Evolutionary conservation across 305 asterid species (phyloP), one percentile per base, ranked within the genome.

Genomic region (Andrographis paniculata): DNA sequence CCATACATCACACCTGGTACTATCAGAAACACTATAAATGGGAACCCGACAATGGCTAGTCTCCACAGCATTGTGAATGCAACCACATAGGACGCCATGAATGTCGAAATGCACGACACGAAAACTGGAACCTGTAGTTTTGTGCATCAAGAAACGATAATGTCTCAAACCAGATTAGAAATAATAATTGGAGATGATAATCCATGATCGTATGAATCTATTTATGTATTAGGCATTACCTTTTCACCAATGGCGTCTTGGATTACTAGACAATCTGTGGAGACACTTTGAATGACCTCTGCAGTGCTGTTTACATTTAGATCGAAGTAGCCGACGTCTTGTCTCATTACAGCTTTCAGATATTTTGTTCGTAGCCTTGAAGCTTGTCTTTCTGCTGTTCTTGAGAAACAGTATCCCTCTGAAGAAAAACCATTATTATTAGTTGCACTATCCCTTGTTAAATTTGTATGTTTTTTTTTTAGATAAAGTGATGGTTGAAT

Each of bases 381-480:
- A 13, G 96, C 96, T 63, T 86, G 95, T 52, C 96, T 77, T 71
- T 81, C 96, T 6, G 89, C 96, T 14, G 99, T 86, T 72, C 96
- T 83, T 52, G 96, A 80, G 95, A 96, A 91, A 61, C 96, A 91
- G 65, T 77, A 91, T 10, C 95, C 96, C 96, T 91, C 99, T 91
- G 45, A 4, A 48, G 1, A 42, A 14, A 23, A n/a, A n/a, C n/a
- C n/a, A n/a, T n/a, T n/a, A n/a, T n/a, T n/a, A n/a, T n/a, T n/a
- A n/a, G n/a, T n/a, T n/a, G n/a, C n/a, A n/a, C n/a, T n/a, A n/a
- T n/a, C n/a, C n/a, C n/a, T n/a, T n/a, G n/a, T n/a, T n/a, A n/a
- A n/a, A n/a, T n/a, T n/a, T n/a, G n/a, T n/a, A n/a, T n/a, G n/a
- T n/a, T n/a, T n/a, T n/a, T n/a, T n/a, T n/a, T n/a, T n/a, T n/a